A percentile compares a stretch with the other conserved stretches of the same genome.
These are phyloP conservation scores for Diaporthe caulivora DNA, from an alignment of 2,329 filamentous ascomycete genomes.

Conservation along the genomic window DNA sequence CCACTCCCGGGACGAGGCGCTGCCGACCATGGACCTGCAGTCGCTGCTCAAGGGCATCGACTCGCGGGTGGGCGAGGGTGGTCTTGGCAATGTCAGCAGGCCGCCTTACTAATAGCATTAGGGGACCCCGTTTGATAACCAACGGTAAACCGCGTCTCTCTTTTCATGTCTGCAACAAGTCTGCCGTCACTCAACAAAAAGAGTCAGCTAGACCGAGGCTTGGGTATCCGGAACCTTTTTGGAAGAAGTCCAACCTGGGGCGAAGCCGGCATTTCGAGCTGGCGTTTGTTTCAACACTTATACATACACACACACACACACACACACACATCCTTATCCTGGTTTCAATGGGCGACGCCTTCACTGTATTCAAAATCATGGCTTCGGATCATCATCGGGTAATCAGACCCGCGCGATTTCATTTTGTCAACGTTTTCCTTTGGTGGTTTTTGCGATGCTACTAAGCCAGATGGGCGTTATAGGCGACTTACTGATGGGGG, in stretches of 20 bases:
- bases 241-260: background rate
- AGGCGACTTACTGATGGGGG: background rate
- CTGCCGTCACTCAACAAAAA: background rate
- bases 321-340: slow-evolving; percentile 2
- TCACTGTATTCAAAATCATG: slow-evolving; percentile 13
- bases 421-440: slow-evolving; percentile 15
- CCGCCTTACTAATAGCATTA: slow-evolving; percentile 59
- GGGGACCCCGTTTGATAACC: background rate
- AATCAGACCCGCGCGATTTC: slow-evolving; percentile 15
- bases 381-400: slow-evolving; percentile 3
- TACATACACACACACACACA: background rate
- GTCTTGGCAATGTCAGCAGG: slow-evolving; percentile 59
- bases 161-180: background rate
- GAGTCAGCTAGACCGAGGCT: background rate
- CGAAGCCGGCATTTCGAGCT: background rate
- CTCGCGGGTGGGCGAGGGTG: slow-evolving; percentile 59
- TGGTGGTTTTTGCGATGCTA: slow-evolving; percentile 6
- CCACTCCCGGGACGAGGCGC: slow-evolving; percentile 45
- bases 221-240: background rate
- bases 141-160: background rate
- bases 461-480: slow-evolving; percentile 19
- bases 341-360: slow-evolving; percentile 13
- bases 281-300: background rate
- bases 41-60: slow-evolving; percentile 65
- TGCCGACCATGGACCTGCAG: slow-evolving; percentile 59